Conservation (phyloP, 768 basidiomycete genomes). For the Chlorophyllum brunneum region DNA sequence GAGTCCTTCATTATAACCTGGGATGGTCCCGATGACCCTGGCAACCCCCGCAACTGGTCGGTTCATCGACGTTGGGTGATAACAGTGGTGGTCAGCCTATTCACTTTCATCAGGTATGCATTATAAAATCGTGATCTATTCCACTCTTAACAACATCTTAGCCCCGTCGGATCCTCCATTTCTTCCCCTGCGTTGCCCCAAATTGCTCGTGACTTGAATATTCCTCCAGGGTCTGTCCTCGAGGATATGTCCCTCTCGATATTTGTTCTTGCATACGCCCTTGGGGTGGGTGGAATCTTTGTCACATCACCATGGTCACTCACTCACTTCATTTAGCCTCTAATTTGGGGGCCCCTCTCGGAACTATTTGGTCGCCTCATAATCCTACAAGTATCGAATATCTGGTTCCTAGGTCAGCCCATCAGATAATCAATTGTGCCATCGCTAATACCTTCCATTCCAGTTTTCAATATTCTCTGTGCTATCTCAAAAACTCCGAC, state of each 20-base stretch:
- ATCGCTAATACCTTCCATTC: background rate
- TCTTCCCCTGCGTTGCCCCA: conserved; percentile 25
- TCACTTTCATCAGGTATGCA: conserved; percentile 65
- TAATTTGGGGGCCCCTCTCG: conserved; percentile 35
- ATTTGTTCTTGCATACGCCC: conserved; percentile 38
- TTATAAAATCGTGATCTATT: conserved; percentile 73
- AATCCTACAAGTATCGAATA: conserved; percentile 53
- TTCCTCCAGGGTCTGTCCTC: conserved; percentile 28
- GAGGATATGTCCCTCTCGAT: conserved; percentile 39
- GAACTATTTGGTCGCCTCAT: conserved; percentile 38
- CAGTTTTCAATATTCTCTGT: conserved; percentile 46
- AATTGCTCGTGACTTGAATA: conserved; percentile 24
- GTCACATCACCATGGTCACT: no score
- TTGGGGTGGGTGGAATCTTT: conserved; percentile 23
- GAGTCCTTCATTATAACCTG: conserved; percentile 29
- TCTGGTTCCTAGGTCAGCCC: conserved; percentile 54
- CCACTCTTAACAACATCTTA: conserved; percentile 25
- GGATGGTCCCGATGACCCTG: conserved; percentile 57
- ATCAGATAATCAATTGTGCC: background rate
- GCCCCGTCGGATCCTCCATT: conserved; percentile 31
- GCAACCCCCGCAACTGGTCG: conserved; percentile 62
- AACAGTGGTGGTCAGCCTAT: conserved; percentile 57
- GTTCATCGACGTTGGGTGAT: conserved; percentile 59
- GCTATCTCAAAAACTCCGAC: conserved; percentile 47
- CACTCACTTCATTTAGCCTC: no score